phyloP scores from a whole-genome alignment of 257 asterid species.

The Salvia rosmarinus region DNA sequence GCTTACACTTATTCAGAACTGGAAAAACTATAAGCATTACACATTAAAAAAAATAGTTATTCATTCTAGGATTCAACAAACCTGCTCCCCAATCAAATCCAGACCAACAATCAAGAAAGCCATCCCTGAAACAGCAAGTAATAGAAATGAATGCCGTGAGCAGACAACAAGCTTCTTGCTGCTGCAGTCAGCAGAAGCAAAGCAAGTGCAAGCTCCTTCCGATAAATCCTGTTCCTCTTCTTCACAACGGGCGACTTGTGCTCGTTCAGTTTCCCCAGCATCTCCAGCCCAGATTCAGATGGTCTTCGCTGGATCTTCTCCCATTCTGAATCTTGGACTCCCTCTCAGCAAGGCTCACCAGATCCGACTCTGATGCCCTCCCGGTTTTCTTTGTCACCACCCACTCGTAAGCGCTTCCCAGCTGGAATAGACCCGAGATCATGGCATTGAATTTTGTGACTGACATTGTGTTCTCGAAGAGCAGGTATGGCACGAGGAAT shows the following conservation, averaged over 20 bases:
- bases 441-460: conserved; percentile 57
- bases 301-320: conserved; percentile 45
- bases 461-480: conserved; percentile 56
- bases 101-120: conserved; percentile 45
- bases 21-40: conserved; percentile 30
- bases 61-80: conserved; percentile 29
- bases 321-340: conserved; percentile 32
- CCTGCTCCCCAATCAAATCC: conserved; percentile 51
- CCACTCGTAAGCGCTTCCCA: conserved; percentile 57
- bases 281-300: conserved; percentile 45
- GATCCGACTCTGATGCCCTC: conserved; percentile 48
- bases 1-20: conserved; percentile 27
- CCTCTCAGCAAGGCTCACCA: conserved; percentile 47
- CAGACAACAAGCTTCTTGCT: conserved; percentile 45
- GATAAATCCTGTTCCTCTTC: conserved; percentile 41
- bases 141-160: conserved; percentile 51
- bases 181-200: conserved; percentile 50
- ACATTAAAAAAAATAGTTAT: neutral
- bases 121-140: conserved; percentile 48
- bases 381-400: conserved; percentile 53
- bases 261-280: conserved; percentile 38
- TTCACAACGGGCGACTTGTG: conserved; percentile 4
- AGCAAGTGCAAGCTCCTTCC: conserved; percentile 44
- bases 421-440: conserved; percentile 52
- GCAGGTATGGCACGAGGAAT: conserved; percentile 49